Evolutionary conservation across 2,329 filamentous ascomycete genomes (phyloP).

Genomic region (Fusarium kyushuense): DNA sequence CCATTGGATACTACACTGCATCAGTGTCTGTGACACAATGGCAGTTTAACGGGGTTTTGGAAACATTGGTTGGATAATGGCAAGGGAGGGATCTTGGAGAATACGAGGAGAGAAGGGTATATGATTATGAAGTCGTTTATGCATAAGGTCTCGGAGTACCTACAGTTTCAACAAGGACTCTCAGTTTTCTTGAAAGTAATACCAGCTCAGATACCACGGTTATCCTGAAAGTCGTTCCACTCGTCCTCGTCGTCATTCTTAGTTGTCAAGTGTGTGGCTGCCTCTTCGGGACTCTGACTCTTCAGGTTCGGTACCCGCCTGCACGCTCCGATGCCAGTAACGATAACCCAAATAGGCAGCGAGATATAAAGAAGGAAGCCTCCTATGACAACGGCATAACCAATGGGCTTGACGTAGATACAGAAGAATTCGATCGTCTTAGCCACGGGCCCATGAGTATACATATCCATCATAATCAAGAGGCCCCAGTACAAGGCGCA

Average conservation of each 20-base stretch:
- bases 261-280: constrained; percentile 14
- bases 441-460: constrained; percentile 6
- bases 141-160: constrained; percentile 17
- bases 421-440: constrained; percentile 7
- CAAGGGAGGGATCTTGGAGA: neutral
- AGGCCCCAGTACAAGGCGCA: constrained; percentile 11
- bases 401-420: neutral
- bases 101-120: constrained; percentile 9
- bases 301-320: constrained; percentile 26
- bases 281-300: constrained; percentile 22
- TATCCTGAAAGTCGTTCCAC: constrained; percentile 25
- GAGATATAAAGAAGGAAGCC: constrained; percentile 5
- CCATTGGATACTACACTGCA: constrained; percentile 23
- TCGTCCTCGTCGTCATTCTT: constrained; percentile 21
- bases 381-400: constrained; percentile 6
- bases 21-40: constrained; percentile 30
- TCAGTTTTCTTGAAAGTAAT: neutral
- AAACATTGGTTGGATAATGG: constrained; percentile 1
- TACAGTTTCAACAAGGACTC: constrained; percentile 17
- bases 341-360: constrained; percentile 33
- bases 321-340: constrained; percentile 26
- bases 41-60: neutral
- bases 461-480: constrained; percentile 16
- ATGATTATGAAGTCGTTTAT: constrained; percentile 21
- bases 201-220: constrained; percentile 11